Base-by-base conservation (phyloP, 164 flowering plant genomes). In the Dillenia suffruticosa region DNA sequence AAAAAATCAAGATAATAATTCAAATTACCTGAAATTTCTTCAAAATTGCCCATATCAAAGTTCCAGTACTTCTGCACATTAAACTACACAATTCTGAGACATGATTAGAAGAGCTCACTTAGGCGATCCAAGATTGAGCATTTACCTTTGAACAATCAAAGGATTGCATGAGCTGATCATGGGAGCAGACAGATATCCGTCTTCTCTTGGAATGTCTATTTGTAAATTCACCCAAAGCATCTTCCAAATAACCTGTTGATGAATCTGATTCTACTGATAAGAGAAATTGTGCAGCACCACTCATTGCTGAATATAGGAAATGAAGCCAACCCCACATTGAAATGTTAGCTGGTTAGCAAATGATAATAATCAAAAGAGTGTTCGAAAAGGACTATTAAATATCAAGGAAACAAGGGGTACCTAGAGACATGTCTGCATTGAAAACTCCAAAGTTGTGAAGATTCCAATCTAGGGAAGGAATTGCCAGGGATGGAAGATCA, bases 161-260 rank as follows among this genome's bases (percentile, higher is more conserved):
- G 9, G 17, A 52, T 45, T 62, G 32, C 12, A 16, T 44, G 17
- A 51, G 19, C 24, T 63, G 51, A 61, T 63, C 22, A 22, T 63
- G 62, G 22, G 22, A 54, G 24, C 56, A 62, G 16, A 62, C 49
- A 22, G 50, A 11, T 67, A 82, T 58, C 3, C 83, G 77, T 11
- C 86, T 59, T 51, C 88, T 63, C 68, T 88, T 88, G 5, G 78
- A 63, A 8, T 63, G 69, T 54, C 73, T 74, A 12, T 61, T 70
- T 68, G 40, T 32, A 32, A 77, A 82, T 53, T 84, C 81, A 15
- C 81, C 44, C 67, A 88, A 65, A 22, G 84, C 95, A 46, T 88
- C 95, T 63, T 88, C 72, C 9, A 88, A 64, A 57, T 88, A 88
- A 14, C 95, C 95, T 0, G 84, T 81, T 2, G 90, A 81, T 46